These are phyloP conservation scores for Aspergillus avenaceus DNA, from an alignment of 495 filamentous ascomycete species.

Conservation along the genomic window DNA sequence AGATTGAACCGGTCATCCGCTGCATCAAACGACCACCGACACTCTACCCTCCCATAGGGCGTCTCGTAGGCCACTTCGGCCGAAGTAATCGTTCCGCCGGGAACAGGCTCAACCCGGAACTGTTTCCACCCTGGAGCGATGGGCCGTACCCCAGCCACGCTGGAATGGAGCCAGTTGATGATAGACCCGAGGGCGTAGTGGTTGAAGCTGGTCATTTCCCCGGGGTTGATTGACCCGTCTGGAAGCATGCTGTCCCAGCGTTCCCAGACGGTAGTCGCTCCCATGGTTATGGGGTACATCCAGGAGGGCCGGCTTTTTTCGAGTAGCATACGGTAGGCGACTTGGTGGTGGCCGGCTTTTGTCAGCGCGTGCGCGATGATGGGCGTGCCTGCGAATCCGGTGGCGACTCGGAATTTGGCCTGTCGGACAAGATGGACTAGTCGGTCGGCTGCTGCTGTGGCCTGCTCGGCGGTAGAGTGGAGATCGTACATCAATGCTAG, in stretches of 20 bases:
- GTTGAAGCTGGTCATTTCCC: conserved; percentile 55
- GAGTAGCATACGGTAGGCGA: conserved; percentile 38
- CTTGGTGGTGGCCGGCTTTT: conserved; percentile 23
- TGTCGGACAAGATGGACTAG: conserved; percentile 33
- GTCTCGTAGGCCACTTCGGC: conserved; percentile 25
- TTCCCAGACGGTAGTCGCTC: conserved; percentile 54
- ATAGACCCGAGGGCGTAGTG: conserved; percentile 47
- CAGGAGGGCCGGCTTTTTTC: conserved; percentile 42
- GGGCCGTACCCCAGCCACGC: conserved; percentile 21
- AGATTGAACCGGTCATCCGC: conserved; percentile 12
- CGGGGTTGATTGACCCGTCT: conserved; percentile 49
- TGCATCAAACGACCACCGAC: conserved; percentile 15
- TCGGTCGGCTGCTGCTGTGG: conserved; percentile 24
- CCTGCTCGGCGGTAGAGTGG: conserved; percentile 28
- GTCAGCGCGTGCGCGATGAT: conserved; percentile 44
- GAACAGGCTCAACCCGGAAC: conserved; percentile 21
- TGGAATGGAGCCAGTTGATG: conserved; percentile 27
- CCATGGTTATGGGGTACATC: conserved; percentile 50
- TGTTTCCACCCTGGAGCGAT: conserved; percentile 24
- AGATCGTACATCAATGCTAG: conserved; percentile 44
- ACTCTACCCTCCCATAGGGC: conserved; percentile 22
- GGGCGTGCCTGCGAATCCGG: conserved; percentile 54
- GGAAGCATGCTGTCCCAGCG: conserved; percentile 53
- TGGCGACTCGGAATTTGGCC: conserved; percentile 44
- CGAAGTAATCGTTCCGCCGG: conserved; percentile 20